Evolutionary conservation across 2,329 filamentous ascomycete species (phyloP).

Genomic region (Fusarium circinatum): DNA sequence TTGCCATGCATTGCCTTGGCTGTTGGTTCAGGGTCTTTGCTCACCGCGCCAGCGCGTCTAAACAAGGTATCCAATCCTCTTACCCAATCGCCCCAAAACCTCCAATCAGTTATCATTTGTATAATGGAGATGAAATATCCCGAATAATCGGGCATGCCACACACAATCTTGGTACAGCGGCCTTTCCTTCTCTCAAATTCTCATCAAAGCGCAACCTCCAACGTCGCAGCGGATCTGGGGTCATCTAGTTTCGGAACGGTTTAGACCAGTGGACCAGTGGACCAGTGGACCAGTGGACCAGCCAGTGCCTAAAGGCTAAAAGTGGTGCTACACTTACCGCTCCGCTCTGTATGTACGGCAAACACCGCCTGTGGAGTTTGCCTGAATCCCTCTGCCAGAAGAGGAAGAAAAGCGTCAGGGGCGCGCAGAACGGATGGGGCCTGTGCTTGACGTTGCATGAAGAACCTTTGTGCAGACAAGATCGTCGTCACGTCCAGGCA

Average conservation of each 20-base stretch:
- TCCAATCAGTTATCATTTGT: background rate
- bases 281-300: background rate
- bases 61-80: background rate
- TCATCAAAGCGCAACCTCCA: background rate
- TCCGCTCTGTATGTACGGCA: background rate
- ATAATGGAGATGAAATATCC: background rate
- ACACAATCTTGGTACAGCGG: background rate
- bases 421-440: background rate
- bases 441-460: background rate
- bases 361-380: background rate
- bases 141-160: background rate
- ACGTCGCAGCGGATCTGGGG: conserved; percentile 11
- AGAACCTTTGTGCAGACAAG: background rate
- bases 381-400: background rate
- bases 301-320: background rate
- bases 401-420: background rate
- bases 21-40: background rate
- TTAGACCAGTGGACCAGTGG: background rate
- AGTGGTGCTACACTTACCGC: background rate
- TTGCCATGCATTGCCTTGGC: background rate
- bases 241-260: background rate
- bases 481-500: background rate
- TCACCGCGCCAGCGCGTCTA: background rate
- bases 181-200: background rate
- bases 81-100: background rate